These are phyloP conservation scores for Penicillium ochrochloron DNA, from an alignment of 495 filamentous ascomycete genomes.

Conservation along the genomic window DNA sequence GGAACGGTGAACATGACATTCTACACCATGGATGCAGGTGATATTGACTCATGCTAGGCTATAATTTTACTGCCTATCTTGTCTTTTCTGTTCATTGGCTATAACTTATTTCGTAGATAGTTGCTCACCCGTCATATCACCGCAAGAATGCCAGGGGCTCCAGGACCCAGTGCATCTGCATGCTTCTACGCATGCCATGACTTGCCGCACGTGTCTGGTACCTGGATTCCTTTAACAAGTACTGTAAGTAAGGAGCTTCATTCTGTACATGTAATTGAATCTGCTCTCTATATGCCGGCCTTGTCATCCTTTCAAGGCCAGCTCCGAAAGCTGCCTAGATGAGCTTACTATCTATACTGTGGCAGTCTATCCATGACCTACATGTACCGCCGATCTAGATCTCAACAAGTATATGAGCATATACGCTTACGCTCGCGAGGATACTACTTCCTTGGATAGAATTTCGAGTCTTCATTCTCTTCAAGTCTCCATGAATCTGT, in stretches of 20 bases:
- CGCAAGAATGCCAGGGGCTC: neutral
- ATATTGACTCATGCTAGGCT: neutral
- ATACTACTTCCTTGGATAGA: neutral
- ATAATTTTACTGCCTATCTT: neutral
- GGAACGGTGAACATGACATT: constrained; percentile 7
- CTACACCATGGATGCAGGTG: neutral
- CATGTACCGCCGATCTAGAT: too few species aligned
- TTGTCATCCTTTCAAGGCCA: neutral
- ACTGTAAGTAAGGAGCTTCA: neutral
- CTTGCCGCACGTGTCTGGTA: constrained; percentile 3
- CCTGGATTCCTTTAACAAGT: neutral
- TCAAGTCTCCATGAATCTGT: too few species aligned
- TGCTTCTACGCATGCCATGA: constrained; percentile 11
- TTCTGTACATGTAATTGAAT: neutral
- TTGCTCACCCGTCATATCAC: neutral
- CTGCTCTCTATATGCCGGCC: neutral
- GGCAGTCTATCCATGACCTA: too few species aligned
- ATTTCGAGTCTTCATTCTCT: neutral
- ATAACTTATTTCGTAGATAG: neutral
- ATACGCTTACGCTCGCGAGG: neutral
- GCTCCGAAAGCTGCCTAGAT: neutral
- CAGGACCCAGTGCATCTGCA: neutral
- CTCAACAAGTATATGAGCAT: neutral
- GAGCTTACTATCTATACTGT: too few species aligned
- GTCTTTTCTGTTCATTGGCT: neutral